phyloP scores from a whole-genome alignment of 306 rosid genomes.

The cucumber (Cucumis sativus) region Cucumber_9930_V3 NC_026661.2:19747501-19748000 shows the following conservation, averaged over 20 bases:
- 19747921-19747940: background rate
- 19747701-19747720: background rate
- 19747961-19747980: background rate
- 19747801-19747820: conserved; percentile 4
- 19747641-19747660: background rate
- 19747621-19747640: background rate
- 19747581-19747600: background rate
- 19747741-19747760: background rate
- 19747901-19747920: background rate
- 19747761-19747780: background rate
- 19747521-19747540: background rate
- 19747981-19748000: background rate
- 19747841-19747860: background rate
- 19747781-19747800: background rate
- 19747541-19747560: background rate
- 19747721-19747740: too few relatives aligned
- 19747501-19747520: background rate
- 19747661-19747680: background rate
- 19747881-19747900: background rate
- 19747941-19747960: background rate
- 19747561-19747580: background rate
- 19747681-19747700: background rate
- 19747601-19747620: background rate
- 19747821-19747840: conserved; percentile 2
- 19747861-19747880: background rate